A percentile compares a stretch with the other conserved stretches of the same genome.
These are phyloP conservation scores for Cladosporium sp. DNA, from an alignment of 2,329 filamentous ascomycete species.

Conservation along the genomic window DNA sequence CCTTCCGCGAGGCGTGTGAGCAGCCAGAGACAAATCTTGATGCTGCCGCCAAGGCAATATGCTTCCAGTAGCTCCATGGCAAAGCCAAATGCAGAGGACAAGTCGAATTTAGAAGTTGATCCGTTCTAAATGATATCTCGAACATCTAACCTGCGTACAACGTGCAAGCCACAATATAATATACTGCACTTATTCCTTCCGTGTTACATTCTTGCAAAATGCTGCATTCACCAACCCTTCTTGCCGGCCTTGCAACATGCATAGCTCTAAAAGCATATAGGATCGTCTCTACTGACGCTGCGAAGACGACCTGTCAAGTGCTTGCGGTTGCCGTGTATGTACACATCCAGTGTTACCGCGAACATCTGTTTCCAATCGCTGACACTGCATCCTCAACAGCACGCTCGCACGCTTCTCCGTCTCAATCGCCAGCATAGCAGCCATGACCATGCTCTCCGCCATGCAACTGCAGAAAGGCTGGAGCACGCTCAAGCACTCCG, in stretches of 20 bases:
- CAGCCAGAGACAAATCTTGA: not conserved
- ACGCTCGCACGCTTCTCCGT: constrained; percentile 5
- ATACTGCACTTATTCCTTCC: not conserved
- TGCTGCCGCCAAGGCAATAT: not conserved
- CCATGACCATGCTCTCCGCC: constrained; percentile 6
- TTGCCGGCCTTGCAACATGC: constrained; percentile 4
- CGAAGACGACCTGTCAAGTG: constrained; percentile 5
- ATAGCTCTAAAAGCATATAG: constrained; percentile 11
- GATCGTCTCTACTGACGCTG: constrained; percentile 4
- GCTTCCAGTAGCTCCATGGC: constrained; percentile 1
- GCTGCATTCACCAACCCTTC: constrained; percentile 6
- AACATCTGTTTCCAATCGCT: not conserved
- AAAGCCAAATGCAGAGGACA: not conserved
- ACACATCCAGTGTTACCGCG: no score
- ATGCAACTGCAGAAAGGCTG: constrained; percentile 9
- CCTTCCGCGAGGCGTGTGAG: no score
- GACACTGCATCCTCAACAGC: not conserved
- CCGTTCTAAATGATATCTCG: no score
- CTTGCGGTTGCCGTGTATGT: constrained; percentile 8
- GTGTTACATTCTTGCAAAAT: not conserved
- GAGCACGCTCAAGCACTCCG: constrained; percentile 8
- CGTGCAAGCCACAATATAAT: no score
- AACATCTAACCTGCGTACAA: no score
- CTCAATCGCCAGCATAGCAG: constrained; percentile 3
- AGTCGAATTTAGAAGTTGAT: not conserved